Evolutionary conservation across 2,329 filamentous ascomycete genomes (phyloP).

Genomic region (Paraconiothyrium sp.): DNA sequence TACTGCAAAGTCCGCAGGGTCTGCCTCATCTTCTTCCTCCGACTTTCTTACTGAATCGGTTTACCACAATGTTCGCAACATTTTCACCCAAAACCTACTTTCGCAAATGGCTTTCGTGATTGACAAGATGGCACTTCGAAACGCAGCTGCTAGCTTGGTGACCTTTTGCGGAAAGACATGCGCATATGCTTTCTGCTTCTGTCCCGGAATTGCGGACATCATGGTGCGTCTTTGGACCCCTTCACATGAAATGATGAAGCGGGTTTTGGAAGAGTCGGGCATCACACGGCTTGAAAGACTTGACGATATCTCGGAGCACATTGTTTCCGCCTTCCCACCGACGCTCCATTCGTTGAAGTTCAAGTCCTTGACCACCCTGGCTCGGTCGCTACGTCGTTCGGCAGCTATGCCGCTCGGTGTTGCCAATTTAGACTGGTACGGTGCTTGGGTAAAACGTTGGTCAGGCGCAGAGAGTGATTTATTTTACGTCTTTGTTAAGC

Average conservation of each 20-base stretch:
- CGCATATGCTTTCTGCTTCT: constrained; percentile 94
- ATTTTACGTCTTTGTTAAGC: constrained; percentile 91
- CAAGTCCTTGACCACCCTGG: constrained; percentile 67
- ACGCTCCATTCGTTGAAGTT: constrained; percentile 70
- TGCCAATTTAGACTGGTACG: constrained; percentile 81
- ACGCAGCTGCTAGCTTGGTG: constrained; percentile 72
- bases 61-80: constrained; percentile 87
- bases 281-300: constrained; percentile 64
- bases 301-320: constrained; percentile 64
- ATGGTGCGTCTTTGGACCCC: constrained; percentile 83
- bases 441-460: constrained; percentile 86
- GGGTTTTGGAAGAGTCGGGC: constrained; percentile 75
- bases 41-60: constrained; percentile 79
- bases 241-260: constrained; percentile 72
- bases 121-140: constrained; percentile 84
- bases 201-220: constrained; percentile 84
- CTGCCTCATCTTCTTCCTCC: constrained; percentile 67
- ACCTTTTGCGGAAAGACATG: constrained; percentile 90
- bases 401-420: constrained; percentile 74
- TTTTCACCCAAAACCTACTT: constrained; percentile 82
- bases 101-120: constrained; percentile 88
- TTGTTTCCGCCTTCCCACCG: constrained; percentile 75
- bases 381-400: constrained; percentile 70
- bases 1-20: constrained; percentile 64
- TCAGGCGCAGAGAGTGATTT: constrained; percentile 86